Evolutionary conservation across 257 asterid species (phyloP).

Genomic region (Gynochthodes officinalis): DNA sequence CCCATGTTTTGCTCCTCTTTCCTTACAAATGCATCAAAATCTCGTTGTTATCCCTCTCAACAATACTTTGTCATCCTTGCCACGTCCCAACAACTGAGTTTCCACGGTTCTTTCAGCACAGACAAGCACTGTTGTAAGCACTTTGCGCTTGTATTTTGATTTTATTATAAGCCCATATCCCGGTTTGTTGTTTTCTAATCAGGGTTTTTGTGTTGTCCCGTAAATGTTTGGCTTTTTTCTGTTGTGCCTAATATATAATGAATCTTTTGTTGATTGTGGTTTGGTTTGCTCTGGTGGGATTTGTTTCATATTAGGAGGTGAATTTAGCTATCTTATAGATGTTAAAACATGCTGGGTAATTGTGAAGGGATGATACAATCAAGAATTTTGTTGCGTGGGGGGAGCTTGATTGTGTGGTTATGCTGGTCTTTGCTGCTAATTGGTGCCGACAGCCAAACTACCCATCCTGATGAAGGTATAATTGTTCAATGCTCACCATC

Average conservation of each 20-base stretch:
- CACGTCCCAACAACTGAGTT: constrained; percentile 1
- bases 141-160: not conserved
- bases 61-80: not conserved
- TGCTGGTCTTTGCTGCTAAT: constrained; percentile 52
- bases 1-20: not conserved
- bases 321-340: constrained; percentile 9
- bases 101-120: not conserved
- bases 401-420: constrained; percentile 43
- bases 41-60: not conserved
- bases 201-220: not conserved
- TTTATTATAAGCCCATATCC: not conserved
- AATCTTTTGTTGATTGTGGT: not conserved
- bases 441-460: constrained; percentile 46
- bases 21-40: not conserved
- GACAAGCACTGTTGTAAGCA: not conserved
- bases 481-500: not conserved
- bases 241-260: not conserved
- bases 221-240: not conserved
- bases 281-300: constrained; percentile 10
- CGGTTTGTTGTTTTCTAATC: not conserved
- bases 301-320: constrained; percentile 25
- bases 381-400: constrained; percentile 29
- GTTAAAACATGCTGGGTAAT: constrained; percentile 26
- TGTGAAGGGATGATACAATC: constrained; percentile 26
- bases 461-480: constrained; percentile 81